phyloP scores from a whole-genome alignment of 83 land plant species.

The Isoetes engelmannii region DNA sequence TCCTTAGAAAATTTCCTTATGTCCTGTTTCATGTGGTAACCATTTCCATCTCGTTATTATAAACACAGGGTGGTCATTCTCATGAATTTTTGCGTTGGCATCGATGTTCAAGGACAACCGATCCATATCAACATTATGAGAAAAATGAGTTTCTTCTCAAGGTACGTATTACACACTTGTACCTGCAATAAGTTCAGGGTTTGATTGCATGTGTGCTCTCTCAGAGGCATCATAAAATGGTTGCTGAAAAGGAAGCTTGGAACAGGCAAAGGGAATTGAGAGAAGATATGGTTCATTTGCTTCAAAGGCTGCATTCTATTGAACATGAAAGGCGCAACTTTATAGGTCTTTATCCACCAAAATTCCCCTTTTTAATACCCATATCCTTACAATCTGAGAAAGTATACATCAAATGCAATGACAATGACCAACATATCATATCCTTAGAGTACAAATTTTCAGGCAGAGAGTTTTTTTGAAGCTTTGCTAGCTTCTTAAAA shows the following conservation, averaged over 20 bases:
- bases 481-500: background rate
- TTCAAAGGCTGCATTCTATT: conserved; percentile 23
- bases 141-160: conserved; percentile 11
- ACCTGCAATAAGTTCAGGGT: background rate
- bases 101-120: conserved; percentile 21
- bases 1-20: background rate
- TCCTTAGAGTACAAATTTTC: too few relatives aligned
- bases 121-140: conserved; percentile 20
- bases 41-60: background rate
- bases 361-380: too few relatives aligned
- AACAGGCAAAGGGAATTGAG: conserved; percentile 21
- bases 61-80: conserved; percentile 21
- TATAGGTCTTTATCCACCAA: conserved; percentile 4
- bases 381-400: too few relatives aligned
- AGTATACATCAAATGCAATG: too few relatives aligned
- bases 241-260: conserved; percentile 25
- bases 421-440: too few relatives aligned
- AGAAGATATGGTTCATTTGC: conserved; percentile 25
- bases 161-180: conserved; percentile 4
- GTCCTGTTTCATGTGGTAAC: background rate
- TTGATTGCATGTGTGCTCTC: background rate
- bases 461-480: too few relatives aligned
- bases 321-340: conserved; percentile 23
- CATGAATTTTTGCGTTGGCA: conserved; percentile 23
- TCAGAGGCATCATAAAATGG: conserved; percentile 24